Evolutionary conservation across 306 rosid species (phyloP).

Genomic region (Delonix regia): DNA sequence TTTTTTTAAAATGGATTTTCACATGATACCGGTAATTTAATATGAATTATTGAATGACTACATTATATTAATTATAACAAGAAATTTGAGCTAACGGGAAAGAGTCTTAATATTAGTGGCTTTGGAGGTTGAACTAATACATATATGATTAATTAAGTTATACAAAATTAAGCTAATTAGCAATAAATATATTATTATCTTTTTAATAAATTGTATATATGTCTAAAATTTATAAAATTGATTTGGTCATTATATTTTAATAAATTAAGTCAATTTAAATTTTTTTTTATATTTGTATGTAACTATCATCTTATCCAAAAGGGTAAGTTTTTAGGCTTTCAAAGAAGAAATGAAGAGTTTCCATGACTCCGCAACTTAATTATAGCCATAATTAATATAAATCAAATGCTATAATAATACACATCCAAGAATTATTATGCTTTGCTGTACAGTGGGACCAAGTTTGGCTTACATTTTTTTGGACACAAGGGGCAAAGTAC

Average conservation of each 20-base stretch:
- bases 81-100: too few relatives aligned
- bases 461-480: neutral
- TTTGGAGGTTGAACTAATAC: too few relatives aligned
- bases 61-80: too few relatives aligned
- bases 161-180: too few relatives aligned
- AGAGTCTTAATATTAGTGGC: too few relatives aligned
- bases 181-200: too few relatives aligned
- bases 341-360: neutral
- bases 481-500: neutral
- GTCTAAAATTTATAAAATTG: neutral
- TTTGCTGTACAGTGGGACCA: neutral
- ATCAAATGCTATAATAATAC: neutral
- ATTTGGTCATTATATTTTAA: neutral
- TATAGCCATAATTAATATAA: neutral
- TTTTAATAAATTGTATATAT: neutral
- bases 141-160: too few relatives aligned
- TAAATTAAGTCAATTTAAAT: neutral
- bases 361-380: neutral
- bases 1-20: too few relatives aligned
- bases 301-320: neutral
- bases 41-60: too few relatives aligned
- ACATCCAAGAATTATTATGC: neutral
- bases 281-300: neutral
- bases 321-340: neutral
- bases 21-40: too few relatives aligned